Evolutionary conservation across 257 asterid species (phyloP), one percentile per base, ranked within the genome.

Genomic region (Petunia secreta): DNA sequence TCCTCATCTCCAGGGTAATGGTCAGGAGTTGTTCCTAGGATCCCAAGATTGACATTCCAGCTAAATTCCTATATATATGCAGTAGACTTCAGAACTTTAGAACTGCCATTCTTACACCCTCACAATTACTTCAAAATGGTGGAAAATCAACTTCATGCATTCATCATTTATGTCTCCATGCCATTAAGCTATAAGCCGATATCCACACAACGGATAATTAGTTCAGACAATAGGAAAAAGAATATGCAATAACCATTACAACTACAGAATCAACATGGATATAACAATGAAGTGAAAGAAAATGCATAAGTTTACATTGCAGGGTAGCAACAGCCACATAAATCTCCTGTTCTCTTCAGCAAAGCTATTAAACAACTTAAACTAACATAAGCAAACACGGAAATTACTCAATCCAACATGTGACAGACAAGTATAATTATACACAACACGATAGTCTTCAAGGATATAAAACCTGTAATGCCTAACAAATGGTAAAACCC

Each of bases 381-480:
- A 48, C 10, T 48, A 10, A 34, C 77, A 34, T 6, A 0, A 34
- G 36, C 36, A 71, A 48, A 34, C 6, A 48, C 77, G 46, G 59
- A 25, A 69, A 69, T 5, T 1, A 46, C 43, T 69, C 43, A 46
- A 69, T 54, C 77, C 77, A 69, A 46, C 77, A 46, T 54, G 25
- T 11, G 3, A 71, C 44, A 1, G 34, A 71, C 62, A 58, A 73
- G 76, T 69, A 69, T 4, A 69, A 41, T 46, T 46, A 50, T 50
- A 73, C 77, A 50, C 44, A 50, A 3, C 62, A 73, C 62, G 5
- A 50, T 34, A 0, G 78, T 73, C 78, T 50, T 73, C 5, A 0
- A 36, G 34, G 77, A 50, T 50, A 50, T 48, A 71, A 25, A 73
- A 73, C 78, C 78, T 73, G 46, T 50, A 73, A 34, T 73, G 10